These are phyloP conservation scores for Smithsoniella earleae DNA, from an alignment of 163 green algal genomes.

Conservation along the genomic window DNA sequence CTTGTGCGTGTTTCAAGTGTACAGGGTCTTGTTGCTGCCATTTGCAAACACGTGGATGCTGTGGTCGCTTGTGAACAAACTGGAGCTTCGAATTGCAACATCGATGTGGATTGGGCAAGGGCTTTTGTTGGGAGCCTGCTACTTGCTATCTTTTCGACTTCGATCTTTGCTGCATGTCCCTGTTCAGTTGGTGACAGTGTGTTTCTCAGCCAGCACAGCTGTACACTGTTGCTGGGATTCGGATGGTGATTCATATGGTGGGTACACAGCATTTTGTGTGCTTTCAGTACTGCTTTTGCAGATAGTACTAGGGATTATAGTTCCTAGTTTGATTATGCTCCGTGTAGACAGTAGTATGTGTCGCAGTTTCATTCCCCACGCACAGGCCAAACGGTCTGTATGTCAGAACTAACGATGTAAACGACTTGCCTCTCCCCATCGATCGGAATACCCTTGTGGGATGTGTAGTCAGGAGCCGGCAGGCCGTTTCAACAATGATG, in stretches of 20 bases:
- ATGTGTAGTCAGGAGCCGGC: too few relatives aligned
- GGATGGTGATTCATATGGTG: too few relatives aligned
- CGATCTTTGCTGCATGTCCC: slow-evolving; percentile 50
- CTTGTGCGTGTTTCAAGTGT: slow-evolving; percentile 40
- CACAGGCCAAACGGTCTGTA: slow-evolving; percentile 44
- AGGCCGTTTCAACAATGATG: too few relatives aligned
- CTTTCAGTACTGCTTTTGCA: slow-evolving; percentile 40
- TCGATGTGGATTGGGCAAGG: slow-evolving; percentile 36
- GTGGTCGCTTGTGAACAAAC: slow-evolving; percentile 48
- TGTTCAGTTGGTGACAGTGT: slow-evolving; percentile 46
- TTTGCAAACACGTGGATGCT: slow-evolving; percentile 56
- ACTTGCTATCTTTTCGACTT: slow-evolving; percentile 35
- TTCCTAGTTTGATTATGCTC: slow-evolving; percentile 37
- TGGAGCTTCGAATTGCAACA: slow-evolving; percentile 38
- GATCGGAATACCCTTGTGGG: too few relatives aligned
- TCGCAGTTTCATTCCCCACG: slow-evolving; percentile 44
- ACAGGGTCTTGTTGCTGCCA: slow-evolving; percentile 48
- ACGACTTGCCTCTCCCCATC: too few relatives aligned
- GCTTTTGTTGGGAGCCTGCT: slow-evolving; percentile 35
- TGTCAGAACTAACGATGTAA: slow-evolving; percentile 25
- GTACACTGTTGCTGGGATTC: slow-evolving; percentile 39
- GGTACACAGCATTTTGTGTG: slow-evolving; percentile 43
- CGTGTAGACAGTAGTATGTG: slow-evolving; percentile 35
- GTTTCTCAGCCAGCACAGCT: slow-evolving; percentile 45
- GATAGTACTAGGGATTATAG: slow-evolving; percentile 40